Base-by-base conservation (phyloP, 768 basidiomycete species). In the Calvatia gigantea region DNA sequence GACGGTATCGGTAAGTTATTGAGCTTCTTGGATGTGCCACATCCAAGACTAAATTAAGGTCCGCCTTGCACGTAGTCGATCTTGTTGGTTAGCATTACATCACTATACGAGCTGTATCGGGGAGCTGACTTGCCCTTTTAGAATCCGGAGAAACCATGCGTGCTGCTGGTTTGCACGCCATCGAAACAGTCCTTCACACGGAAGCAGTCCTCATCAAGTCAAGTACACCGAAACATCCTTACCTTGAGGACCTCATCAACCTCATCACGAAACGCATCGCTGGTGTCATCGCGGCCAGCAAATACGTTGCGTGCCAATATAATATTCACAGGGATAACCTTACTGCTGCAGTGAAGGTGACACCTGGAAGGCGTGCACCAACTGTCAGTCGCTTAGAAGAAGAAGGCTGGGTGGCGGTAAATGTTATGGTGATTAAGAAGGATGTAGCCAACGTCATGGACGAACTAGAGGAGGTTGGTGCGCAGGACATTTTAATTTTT, bases 121-220 rank as follows among this genome's bases (percentile, higher is more conserved):
- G 3, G 38, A 35, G 4, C 46, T 54, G 17, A 64, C 17, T 5
- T 11, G 14, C 5, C 3, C 8, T 38, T 45, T 37, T 67, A 95
- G 96, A 98, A 73, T 99, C 96, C 15, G 97, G 97, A 39, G 97
- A 99, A 65, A 99, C 97, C 6, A 99, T 99, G 97, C 91, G 96
- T 31, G 97, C 96, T 23, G 95, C 95, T 0, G 97, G 96, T 33
- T 78, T 98, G 53, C 91, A 91, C 68, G 85, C 96, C 37, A 98
- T 99, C 64, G 89, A 86, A 12, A 98, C 94, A 8, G 68, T 99
- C 9, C 81, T 99, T 52, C 70, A 86, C 27, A 74, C 75, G 1
- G 89, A 99, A 72, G 95, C 96, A 9, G 91, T 98, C 51, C 84
- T 99, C 32, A 97, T 99, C 78, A 89, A 85, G 59, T 92, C 90